Conservation (phyloP, 805 yeast genomes). For the Candida hungchunana region DNA sequence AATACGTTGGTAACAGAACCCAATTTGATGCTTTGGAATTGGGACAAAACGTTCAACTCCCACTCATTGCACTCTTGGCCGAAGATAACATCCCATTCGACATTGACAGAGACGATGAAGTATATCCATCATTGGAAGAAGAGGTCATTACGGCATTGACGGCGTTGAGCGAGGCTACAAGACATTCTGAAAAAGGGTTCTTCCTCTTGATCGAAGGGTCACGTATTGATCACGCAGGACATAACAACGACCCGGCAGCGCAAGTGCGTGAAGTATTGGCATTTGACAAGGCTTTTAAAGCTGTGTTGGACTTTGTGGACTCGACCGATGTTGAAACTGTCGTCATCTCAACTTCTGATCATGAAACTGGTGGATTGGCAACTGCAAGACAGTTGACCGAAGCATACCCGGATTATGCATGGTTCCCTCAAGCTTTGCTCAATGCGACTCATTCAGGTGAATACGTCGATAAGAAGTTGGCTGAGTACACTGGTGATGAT, state of each 20-base stretch:
- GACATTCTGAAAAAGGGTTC: conserved; percentile 76
- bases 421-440: conserved; percentile 77
- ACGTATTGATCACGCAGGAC: conserved; percentile 94
- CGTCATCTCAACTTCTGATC: conserved; percentile 82
- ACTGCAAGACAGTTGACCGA: conserved; percentile 71
- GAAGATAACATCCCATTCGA: conserved; percentile 80
- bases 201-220: conserved; percentile 88
- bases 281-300: conserved; percentile 74
- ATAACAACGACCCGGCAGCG: conserved; percentile 89
- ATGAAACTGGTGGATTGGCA: conserved; percentile 94
- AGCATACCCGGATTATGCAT: conserved; percentile 76
- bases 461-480: conserved; percentile 47
- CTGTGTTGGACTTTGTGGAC: conserved; percentile 68
- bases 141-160: conserved; percentile 70
- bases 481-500: conserved; percentile 29
- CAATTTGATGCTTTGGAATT: conserved; percentile 52
- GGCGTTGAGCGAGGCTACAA: conserved; percentile 61
- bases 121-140: conserved; percentile 76
- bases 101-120: conserved; percentile 59
- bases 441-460: conserved; percentile 79
- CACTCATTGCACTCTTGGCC: conserved; percentile 73
- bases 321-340: conserved; percentile 69
- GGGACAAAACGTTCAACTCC: conserved; percentile 67
- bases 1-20: conserved; percentile 53
- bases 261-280: conserved; percentile 90